Conservation (phyloP, 129 eudicot species). For the sunflower (Helianthus annuus) region DNA sequence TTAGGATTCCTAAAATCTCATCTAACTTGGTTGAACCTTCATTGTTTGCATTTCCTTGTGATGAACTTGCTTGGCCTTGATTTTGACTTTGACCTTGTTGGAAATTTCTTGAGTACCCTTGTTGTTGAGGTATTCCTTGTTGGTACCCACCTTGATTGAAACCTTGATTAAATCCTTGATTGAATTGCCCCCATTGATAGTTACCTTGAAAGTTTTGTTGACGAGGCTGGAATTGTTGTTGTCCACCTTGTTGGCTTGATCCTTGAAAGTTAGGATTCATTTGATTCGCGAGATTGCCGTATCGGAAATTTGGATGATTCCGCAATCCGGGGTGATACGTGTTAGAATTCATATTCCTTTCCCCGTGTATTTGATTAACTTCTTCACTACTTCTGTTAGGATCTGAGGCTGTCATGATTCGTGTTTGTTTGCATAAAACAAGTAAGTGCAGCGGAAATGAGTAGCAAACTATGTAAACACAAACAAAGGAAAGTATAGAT, state of each 20-base stretch:
- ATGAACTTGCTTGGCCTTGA: neutral
- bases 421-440: too few relatives aligned
- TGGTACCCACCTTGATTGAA: too few relatives aligned
- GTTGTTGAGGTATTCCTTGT: neutral
- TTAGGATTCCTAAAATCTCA: neutral
- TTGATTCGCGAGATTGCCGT: neutral
- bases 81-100: neutral
- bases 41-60: neutral
- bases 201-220: neutral
- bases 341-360: neutral
- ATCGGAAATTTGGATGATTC: neutral
- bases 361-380: neutral
- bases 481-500: too few relatives aligned
- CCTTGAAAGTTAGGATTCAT: neutral
- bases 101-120: neutral
- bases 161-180: too few relatives aligned
- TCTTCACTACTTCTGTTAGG: neutral
- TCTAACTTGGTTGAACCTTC: neutral
- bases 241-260: neutral
- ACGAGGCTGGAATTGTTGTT: neutral
- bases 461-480: too few relatives aligned
- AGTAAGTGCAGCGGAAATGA: too few relatives aligned
- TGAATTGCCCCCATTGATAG: too few relatives aligned
- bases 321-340: neutral
- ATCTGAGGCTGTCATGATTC: too few relatives aligned